Evolutionary conservation across 345 rosid genomes (phyloP), one percentile per base, ranked within the genome.

Genomic region (Abelmoschus esculentus): DNA sequence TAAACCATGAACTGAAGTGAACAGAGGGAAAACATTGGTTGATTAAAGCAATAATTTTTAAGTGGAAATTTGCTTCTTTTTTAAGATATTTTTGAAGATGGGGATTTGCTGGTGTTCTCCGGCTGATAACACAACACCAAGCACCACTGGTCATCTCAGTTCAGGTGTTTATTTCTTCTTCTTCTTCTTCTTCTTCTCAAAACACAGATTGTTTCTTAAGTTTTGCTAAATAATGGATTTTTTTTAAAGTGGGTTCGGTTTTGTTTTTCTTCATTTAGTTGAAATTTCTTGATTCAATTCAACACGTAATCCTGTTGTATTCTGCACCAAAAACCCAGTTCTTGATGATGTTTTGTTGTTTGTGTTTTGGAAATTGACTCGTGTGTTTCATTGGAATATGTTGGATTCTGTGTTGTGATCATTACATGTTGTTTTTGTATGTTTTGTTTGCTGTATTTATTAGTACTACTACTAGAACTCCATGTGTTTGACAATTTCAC

Each of bases 41-140:
- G 54, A 40, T 56, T 40, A 40, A 15, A 69, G 53, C 53, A 19
- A 42, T 8, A 36, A 55, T 54, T 61, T 22, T 55, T 2, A 11
- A 1, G 7, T 29, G 32, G 29, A 32, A 50, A 67, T 40, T 9
- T 19, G 53, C 18, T 50, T 29, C 26, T 52, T n/a, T 9, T 67
- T 32, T 53, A 52, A 49, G 13, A 67, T 59, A 10, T 9, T 42
- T 14, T 72, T 46, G 34, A 71, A 46, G 69, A 88, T 87, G 92
- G 93, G 91, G 58, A 82, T 47, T 73, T 93, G 97, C 67, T 93
- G 96, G 85, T 67, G 83, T 54, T 85, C 85, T 73, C 42, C 71
- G 54, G 79, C 84, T 77, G 73, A 66, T 67, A 60, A 77, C 78
- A 76, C 83, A 68, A 62, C 89, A 13, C 80, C 89, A 46, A 61